phyloP scores from a whole-genome alignment of 163 green algal genomes.

The Scenedesmus sp. region DNA sequence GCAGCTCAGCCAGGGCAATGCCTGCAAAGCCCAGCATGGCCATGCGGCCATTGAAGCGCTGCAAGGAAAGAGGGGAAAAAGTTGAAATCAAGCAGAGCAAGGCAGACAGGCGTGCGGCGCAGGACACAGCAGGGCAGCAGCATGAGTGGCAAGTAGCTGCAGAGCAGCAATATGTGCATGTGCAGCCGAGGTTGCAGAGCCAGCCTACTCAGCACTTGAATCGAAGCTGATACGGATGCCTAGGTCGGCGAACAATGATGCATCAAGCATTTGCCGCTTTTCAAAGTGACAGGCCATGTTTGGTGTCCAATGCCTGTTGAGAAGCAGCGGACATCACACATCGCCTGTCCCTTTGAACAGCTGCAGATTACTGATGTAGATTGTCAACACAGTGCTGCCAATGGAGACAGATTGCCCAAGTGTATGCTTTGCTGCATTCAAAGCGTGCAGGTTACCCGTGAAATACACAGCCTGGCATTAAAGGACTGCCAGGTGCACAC shows the following conservation, averaged over 20 bases:
- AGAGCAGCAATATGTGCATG: too few species aligned
- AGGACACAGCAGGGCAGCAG: neutral
- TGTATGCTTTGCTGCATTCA: too few species aligned
- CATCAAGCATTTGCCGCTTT: neutral
- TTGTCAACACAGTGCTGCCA: too few species aligned
- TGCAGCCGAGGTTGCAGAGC: neutral
- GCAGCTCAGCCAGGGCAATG: constrained; percentile 62
- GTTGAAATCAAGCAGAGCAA: neutral
- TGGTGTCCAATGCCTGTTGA: too few species aligned
- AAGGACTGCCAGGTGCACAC: neutral
- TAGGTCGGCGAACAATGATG: neutral
- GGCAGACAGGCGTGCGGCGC: too few species aligned
- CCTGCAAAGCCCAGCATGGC: constrained; percentile 75
- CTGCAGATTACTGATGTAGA: too few species aligned
- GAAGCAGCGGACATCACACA: too few species aligned
- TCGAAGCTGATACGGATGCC: neutral
- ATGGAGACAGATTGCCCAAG: too few species aligned
- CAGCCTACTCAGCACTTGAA: neutral
- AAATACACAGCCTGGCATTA: too few species aligned
- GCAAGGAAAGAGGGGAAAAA: neutral
- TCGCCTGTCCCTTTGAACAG: too few species aligned
- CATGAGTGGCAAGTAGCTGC: neutral
- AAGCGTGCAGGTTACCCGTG: too few species aligned
- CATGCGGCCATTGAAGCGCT: constrained; percentile 74
- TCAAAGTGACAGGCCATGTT: too few species aligned